phyloP scores from a whole-genome alignment of 2,329 filamentous ascomycete genomes.

The Pyricularia sp. region DNA sequence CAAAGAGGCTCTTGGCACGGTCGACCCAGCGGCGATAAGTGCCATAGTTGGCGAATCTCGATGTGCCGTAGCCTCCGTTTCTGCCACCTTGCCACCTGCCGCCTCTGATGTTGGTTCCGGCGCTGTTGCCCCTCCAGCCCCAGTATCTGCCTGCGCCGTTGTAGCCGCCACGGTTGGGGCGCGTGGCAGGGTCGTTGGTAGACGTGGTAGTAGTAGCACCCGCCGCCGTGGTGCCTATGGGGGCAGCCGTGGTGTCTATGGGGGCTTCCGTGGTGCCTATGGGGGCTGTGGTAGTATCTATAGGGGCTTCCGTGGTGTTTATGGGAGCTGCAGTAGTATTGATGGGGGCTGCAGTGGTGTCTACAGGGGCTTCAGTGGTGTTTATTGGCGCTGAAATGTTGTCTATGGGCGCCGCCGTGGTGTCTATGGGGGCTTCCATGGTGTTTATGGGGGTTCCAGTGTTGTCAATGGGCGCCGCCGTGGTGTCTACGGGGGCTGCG shows the following conservation, averaged over 20 bases:
- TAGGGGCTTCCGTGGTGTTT: no score
- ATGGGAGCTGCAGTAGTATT: no score
- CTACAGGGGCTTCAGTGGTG: no score
- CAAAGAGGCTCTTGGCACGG: conserved; percentile 7
- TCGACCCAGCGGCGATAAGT: conserved; percentile 9
- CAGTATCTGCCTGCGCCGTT: neutral
- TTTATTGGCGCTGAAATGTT: no score
- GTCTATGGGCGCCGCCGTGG: neutral
- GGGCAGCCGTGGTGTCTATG: conserved; percentile 4
- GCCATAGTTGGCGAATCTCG: conserved; percentile 7
- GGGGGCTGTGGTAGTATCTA: no score
- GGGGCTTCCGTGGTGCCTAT: conserved; percentile 2
- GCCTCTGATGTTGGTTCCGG: neutral
- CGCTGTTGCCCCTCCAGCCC: no score
- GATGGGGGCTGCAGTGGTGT: no score
- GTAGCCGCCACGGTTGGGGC: neutral
- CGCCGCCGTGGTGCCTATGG: neutral
- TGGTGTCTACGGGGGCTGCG: conserved; percentile 4
- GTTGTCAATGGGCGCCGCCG: neutral
- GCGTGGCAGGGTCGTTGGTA: neutral
- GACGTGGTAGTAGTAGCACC: neutral
- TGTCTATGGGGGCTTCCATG: conserved; percentile 3
- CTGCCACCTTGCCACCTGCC: neutral
- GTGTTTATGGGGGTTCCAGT: no score
- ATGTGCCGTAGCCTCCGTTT: neutral